Evolutionary conservation across 2,329 filamentous ascomycete genomes (phyloP).

Genomic region (Colletotrichum tanaceti): DNA sequence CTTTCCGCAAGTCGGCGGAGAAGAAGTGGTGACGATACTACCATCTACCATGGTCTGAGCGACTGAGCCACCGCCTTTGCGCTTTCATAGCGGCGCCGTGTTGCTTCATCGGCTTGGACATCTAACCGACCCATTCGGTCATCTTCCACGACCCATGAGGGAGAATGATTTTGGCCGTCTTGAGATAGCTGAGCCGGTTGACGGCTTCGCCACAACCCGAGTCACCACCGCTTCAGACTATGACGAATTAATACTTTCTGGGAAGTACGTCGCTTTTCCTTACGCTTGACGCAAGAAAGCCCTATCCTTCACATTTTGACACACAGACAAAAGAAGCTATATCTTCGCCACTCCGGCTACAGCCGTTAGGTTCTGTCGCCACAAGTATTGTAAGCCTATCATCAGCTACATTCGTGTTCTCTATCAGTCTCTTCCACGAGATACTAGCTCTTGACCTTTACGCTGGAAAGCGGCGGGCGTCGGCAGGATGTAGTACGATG

Average conservation of each 20-base stretch:
- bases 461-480: neutral
- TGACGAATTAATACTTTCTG: neutral
- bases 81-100: no score
- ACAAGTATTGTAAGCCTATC: neutral
- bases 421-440: no score
- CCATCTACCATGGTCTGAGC: neutral
- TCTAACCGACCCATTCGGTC: neutral
- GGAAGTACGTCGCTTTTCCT: neutral
- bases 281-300: no score
- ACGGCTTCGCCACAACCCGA: neutral
- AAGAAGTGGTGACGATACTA: neutral
- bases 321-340: neutral
- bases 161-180: neutral
- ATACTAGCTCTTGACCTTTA: neutral
- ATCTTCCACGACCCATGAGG: neutral
- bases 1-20: neutral
- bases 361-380: neutral
- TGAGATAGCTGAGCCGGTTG: neutral
- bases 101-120: neutral
- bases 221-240: neutral
- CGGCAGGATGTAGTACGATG: neutral
- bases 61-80: neutral
- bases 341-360: neutral
- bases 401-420: neutral
- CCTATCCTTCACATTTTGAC: neutral